Base-by-base conservation (phyloP, 805 yeast genomes). In the Yamadazyma sp. region DNA sequence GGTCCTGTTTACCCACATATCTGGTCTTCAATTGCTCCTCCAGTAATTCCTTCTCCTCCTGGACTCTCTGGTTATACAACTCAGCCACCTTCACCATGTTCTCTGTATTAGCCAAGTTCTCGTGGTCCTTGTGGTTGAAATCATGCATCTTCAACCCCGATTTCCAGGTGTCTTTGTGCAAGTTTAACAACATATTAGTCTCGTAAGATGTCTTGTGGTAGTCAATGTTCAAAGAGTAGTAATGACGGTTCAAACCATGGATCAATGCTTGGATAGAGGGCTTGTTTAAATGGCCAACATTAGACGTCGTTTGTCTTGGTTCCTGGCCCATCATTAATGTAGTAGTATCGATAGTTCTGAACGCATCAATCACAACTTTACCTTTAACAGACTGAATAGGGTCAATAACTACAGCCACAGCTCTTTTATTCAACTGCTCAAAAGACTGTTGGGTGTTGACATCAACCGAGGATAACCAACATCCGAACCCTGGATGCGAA, bases 401-500 rank as follows among this genome's bases (percentile, higher is more conserved):
- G 62, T 93, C 99, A 44, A 93, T 84, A 27, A 93, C 99, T 21
- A 93, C 99, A 1, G 99, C 99, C 25, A 93, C 99, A 0, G 99
- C 95, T 51, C 99, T 76, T 47, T 82, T 83, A 61, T 91, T 91
- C 62, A 93, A 79, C 63, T 89, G 97, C 60, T 93, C 99, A 57
- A 93, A 93, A 23, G 96, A 87, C 60, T 91, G 96, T 59, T 93
- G 99, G 3, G 99, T 93, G 62, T 89, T 88, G 44, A 93, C 95
- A 75, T 93, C 99, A 19, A 93, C 98, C 19, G 90, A 81, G 9
- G 98, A 90, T 51, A 93, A 74, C 99, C 99, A 93, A 71, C 99
- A 93, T n/a, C 99, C 99, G 60, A 91, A 93, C 12, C 99, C 99
- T 4, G 99, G 99, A 66, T 93, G 99, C 10, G 98, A 90, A 60